Percentiles rank a stretch among this genome's conserved stretches.
Evolutionary conservation across 495 filamentous ascomycete species (phyloP).

Genomic region (Margaritispora aquatica): DNA sequence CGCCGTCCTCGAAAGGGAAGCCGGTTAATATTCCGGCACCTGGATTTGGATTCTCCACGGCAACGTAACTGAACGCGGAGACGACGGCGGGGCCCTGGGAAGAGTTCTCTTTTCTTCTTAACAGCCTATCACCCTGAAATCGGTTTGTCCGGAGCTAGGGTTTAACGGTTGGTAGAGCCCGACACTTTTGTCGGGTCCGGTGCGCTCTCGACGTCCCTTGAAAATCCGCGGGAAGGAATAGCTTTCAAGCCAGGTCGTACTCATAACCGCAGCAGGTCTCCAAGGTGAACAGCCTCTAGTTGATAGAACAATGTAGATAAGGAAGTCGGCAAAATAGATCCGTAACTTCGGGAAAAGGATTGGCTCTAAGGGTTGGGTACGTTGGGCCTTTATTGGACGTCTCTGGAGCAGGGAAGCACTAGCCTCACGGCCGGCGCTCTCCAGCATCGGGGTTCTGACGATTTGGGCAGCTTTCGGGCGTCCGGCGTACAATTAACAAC

Average conservation of each 20-base stretch:
- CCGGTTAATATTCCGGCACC: slow-evolving; percentile 59
- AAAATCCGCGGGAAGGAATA: slow-evolving; percentile 65
- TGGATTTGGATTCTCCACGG: slow-evolving; percentile 48
- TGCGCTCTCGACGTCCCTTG: slow-evolving; percentile 61
- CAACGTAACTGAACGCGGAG: slow-evolving; percentile 31
- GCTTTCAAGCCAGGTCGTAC: slow-evolving; percentile 61
- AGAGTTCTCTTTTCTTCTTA: slow-evolving; percentile 70
- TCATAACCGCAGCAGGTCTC: slow-evolving; percentile 68
- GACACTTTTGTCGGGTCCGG: slow-evolving; percentile 58
- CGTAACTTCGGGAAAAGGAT: slow-evolving; percentile 68
- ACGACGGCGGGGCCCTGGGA: slow-evolving; percentile 53
- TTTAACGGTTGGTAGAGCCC: slow-evolving; percentile 55
- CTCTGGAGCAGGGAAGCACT: slow-evolving; percentile 50
- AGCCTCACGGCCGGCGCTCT: slow-evolving; percentile 45
- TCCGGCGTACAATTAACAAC: slow-evolving; percentile 58
- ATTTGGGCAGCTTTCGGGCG: slow-evolving; percentile 55
- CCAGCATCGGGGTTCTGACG: slow-evolving; percentile 48
- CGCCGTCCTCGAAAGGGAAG: slow-evolving; percentile 60
- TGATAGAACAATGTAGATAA: slow-evolving; percentile 71
- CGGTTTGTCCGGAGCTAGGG: slow-evolving; percentile 54
- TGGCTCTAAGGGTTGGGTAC: slow-evolving; percentile 62
- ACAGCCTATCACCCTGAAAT: slow-evolving; percentile 51
- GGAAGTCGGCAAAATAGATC: slow-evolving; percentile 69
- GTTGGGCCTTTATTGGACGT: slow-evolving; percentile 41
- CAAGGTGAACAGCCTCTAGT: slow-evolving; percentile 69